Conservation (phyloP, 345 rosid species). For the Psidium friedrichsthalianum region DNA sequence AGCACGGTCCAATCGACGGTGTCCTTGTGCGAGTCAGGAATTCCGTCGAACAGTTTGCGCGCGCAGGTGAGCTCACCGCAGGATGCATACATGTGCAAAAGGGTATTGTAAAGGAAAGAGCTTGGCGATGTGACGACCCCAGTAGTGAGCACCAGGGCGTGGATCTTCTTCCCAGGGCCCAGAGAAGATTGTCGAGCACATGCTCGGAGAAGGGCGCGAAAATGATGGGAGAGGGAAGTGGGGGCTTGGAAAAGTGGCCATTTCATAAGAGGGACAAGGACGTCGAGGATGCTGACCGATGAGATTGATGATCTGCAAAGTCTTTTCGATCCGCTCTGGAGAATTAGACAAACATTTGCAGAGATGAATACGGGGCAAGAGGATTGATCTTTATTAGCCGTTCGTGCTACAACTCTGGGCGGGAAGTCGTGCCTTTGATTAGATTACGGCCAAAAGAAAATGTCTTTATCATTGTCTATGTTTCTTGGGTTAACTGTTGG, state of each 20-base stretch:
- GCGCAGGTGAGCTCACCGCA: slow-evolving; percentile 33
- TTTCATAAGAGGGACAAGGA: slow-evolving; percentile 13
- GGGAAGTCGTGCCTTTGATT: not conserved
- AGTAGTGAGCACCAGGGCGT: slow-evolving; percentile 45
- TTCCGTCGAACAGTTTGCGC: slow-evolving; percentile 54
- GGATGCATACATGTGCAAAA: slow-evolving; percentile 38
- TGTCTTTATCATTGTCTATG: not conserved
- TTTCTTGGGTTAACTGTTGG: not conserved
- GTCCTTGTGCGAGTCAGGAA: slow-evolving; percentile 52
- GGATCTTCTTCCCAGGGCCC: slow-evolving; percentile 34
- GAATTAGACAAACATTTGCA: not conserved
- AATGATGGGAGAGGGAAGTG: slow-evolving; percentile 4
- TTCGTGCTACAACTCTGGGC: not conserved
- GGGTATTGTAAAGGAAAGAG: slow-evolving; percentile 43
- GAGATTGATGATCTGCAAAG: not conserved
- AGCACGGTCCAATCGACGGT: slow-evolving; percentile 63
- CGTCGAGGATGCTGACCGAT: not conserved
- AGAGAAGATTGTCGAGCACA: slow-evolving; percentile 38
- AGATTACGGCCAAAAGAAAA: not conserved
- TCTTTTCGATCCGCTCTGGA: not conserved
- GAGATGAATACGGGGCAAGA: not conserved
- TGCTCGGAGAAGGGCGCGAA: slow-evolving; percentile 46
- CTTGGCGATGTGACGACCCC: slow-evolving; percentile 23
- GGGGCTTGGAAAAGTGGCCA: slow-evolving; percentile 10
- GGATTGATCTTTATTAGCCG: not conserved